Percentiles rank a stretch among this genome's conserved stretches.
Evolutionary conservation across 768 basidiomycete species (phyloP).

Genomic region (Trametes coccinea): DNA sequence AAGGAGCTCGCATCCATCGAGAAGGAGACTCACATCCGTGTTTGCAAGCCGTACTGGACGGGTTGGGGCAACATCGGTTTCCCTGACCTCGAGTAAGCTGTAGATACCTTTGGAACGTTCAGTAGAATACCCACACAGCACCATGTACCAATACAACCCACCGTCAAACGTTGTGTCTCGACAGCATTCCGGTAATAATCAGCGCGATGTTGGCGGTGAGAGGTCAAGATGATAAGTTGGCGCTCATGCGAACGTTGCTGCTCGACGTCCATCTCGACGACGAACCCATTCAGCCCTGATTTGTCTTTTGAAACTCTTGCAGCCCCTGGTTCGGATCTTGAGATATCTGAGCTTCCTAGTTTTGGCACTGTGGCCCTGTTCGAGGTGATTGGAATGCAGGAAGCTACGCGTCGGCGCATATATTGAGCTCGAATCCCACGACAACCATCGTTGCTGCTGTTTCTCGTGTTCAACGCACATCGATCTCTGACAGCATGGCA

Average conservation of each 20-base stretch:
- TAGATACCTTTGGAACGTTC: neutral
- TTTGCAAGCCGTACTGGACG: conserved; percentile 64
- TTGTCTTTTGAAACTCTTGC: too few relatives aligned
- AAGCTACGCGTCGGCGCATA: neutral
- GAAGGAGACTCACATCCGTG: conserved; percentile 63
- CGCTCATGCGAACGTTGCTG: neutral
- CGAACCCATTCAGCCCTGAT: too few relatives aligned
- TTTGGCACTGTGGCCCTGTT: neutral
- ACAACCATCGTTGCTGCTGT: neutral
- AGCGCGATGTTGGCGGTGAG: neutral
- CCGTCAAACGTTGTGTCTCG: neutral
- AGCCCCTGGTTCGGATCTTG: too few relatives aligned
- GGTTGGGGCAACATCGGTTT: conserved; percentile 65
- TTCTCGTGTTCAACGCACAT: neutral
- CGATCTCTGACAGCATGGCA: neutral
- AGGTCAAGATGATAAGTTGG: neutral
- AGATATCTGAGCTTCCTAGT: neutral
- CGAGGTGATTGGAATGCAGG: neutral
- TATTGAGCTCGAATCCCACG: neutral
- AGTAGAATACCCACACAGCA: conserved; percentile 2
- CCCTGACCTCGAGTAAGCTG: conserved; percentile 32
- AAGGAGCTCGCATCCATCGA: conserved; percentile 56
- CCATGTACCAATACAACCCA: neutral
- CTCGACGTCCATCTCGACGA: neutral
- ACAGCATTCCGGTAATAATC: too few relatives aligned